Conservation (phyloP, 2,329 filamentous ascomycete genomes). For the Aspergillus caelatus region DNA sequence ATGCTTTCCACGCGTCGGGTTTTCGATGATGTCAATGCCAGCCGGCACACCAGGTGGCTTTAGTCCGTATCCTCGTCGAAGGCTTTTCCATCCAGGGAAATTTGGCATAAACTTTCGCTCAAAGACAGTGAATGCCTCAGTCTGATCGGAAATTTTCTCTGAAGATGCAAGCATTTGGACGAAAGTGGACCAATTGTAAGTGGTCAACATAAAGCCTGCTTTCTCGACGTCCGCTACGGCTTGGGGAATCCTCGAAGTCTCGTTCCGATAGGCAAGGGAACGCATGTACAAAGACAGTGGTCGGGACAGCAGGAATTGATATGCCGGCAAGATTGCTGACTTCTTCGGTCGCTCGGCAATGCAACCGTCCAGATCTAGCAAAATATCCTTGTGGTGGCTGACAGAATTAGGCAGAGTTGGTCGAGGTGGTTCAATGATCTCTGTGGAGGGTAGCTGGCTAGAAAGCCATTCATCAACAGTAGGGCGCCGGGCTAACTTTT, state of each 20-base stretch:
- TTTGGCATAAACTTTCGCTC: slow-evolving; percentile 76
- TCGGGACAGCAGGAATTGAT: slow-evolving; percentile 53
- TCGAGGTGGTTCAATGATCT: slow-evolving; percentile 12
- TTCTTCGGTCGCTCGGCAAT: neutral
- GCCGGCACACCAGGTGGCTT: slow-evolving; percentile 32
- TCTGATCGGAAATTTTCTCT: slow-evolving; percentile 57
- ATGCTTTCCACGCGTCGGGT: slow-evolving; percentile 23
- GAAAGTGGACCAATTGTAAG: slow-evolving; percentile 78
- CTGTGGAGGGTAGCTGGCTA: slow-evolving; percentile 12
- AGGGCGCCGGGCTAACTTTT: slow-evolving; percentile 45
- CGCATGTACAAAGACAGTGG: slow-evolving; percentile 57
- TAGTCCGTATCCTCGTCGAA: slow-evolving; percentile 37
- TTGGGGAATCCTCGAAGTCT: slow-evolving; percentile 54
- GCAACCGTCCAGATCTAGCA: slow-evolving; percentile 3
- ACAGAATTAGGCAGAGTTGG: slow-evolving; percentile 13
- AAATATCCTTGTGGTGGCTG: slow-evolving; percentile 8
- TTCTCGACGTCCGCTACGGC: slow-evolving; percentile 60
- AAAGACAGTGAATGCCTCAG: slow-evolving; percentile 69
- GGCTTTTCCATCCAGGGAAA: slow-evolving; percentile 72
- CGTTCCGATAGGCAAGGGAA: slow-evolving; percentile 56
- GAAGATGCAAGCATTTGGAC: slow-evolving; percentile 68
- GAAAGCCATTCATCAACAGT: slow-evolving; percentile 28
- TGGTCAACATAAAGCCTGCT: slow-evolving; percentile 74
- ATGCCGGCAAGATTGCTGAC: slow-evolving; percentile 37
- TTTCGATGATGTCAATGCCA: slow-evolving; percentile 38